Conservation (phyloP, 169 alveolate species). For the Plasmodium berghei region DNA sequence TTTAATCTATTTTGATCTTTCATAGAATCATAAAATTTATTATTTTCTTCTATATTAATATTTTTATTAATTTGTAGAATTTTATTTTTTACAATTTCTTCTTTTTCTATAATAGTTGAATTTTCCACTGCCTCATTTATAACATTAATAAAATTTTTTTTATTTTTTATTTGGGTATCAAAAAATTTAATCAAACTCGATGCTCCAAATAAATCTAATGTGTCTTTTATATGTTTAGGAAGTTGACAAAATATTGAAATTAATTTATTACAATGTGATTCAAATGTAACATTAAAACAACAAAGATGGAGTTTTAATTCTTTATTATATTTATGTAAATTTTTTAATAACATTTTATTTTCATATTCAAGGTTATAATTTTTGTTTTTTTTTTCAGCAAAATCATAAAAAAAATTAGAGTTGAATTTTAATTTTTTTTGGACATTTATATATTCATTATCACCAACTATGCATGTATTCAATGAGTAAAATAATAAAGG, state of each 20-base stretch:
- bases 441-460: conserved; percentile 37
- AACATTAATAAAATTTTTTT: neutral
- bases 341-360: conserved; percentile 15
- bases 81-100: neutral
- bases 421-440: conserved; percentile 26
- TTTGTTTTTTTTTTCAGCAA: neutral
- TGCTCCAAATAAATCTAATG: conserved; percentile 50
- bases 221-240: conserved; percentile 39
- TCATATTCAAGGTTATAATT: neutral
- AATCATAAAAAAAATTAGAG: too few relatives aligned
- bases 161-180: neutral
- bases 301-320: conserved; percentile 36
- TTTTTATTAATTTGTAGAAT: neutral
- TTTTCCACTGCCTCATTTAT: neutral
- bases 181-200: conserved; percentile 8
- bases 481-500: conserved; percentile 54
- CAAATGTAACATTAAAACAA: conserved; percentile 49
- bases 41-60: neutral
- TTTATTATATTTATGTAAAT: neutral
- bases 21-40: neutral
- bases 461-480: conserved; percentile 64
- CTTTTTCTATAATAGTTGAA: neutral
- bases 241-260: conserved; percentile 6
- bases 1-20: conserved; percentile 11
- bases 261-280: conserved; percentile 33